Base-by-base conservation (phyloP, 345 rosid genomes). In the Lepidium sativum region DNA sequence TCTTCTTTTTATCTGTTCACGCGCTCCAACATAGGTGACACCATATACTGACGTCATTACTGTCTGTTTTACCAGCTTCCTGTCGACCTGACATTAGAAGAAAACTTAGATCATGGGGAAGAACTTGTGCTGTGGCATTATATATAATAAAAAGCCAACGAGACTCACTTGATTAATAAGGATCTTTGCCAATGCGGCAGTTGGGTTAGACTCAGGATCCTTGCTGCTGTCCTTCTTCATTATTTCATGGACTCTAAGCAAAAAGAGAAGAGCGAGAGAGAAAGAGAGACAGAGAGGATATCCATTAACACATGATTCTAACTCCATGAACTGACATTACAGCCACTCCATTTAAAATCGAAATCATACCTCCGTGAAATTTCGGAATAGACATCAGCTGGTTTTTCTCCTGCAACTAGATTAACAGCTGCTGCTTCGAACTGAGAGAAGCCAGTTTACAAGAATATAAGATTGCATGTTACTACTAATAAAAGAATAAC, bases 31-130 rank as follows among this genome's bases (percentile, higher is more conserved):
- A 80, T 77, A 94, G 45, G 99, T 94, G 55, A 94, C 99, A 67
- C 97, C 99, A 86, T 94, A 94, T 37, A 94, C 99, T 67, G 99
- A 94, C 58, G 99, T 94, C 99, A 94, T 94, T 71, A 94, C 99
- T 0, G 99, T 94, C 72, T 94, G 99, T 68, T 90, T 90, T 44
- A 94, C 97, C 71, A 94, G 72, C 79, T 90, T 94, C 55, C 97
- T 73, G 76, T 94, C 97, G 35, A 94, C 97, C 99, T 94, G 87
- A 75, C 80, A 77, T 51, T 41, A 74, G 41, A 57, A 64, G 70
- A 66, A 77, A 37, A 52, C 54, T 61, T 39, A 68, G 67, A 12
- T 43, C 56, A 23, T 5, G 7, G 0, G 8, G 34, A 18, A 29
- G 3, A 42, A 11, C 20, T 27, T 47, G 40, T 4, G 25, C 25